Base-by-base conservation (phyloP, 768 basidiomycete genomes). In the Lentinula guzmanii region DNA sequence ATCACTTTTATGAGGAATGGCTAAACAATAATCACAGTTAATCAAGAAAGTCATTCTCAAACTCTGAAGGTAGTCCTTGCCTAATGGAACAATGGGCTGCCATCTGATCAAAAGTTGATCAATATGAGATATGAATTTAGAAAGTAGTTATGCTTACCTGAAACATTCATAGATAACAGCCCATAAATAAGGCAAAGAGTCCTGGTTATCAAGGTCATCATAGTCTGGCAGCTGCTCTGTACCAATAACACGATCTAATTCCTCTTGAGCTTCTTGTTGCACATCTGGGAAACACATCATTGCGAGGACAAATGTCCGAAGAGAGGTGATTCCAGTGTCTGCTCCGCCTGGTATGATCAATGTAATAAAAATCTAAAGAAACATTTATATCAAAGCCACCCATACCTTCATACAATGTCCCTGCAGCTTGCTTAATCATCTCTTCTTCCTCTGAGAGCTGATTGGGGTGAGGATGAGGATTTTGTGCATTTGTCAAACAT, bases 1-100 rank as follows among this genome's bases (percentile, higher is more conserved):
- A 57, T 71, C 73, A 56, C 69, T 71, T 65, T 70, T 72, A 46
- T 72, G 71, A 39, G 71, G 72, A 56, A 72, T 24, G 18, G 53
- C 61, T 46, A 54, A 4, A 45, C 15, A 52, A 33, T 24, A 35
- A 48, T 10, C 42, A 33, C 18, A 21, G 37, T 28, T 39, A 13
- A 6, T 39, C 37, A 41, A 9, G 13, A 41, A 28, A 31, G 1
- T 13, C 41, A 28, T 5, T 43, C 18, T 9, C 5, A 18, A 6
- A 45, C 5, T 16, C n/a, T 43, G 24, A 31, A 28, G 35, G 5
- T 42, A 18, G 34, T 21, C 21, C 42, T 31, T 34, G 15, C 56
- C 56, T 18, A 60, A 41, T 16, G 58, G 48, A 21, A 39, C n/a
- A 15, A 52, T 28, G 39, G 53, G 4, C 37, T 54, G 53, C 53